Evolutionary conservation across 331 rosid species (phyloP), one percentile per base, ranked within the genome.

Genomic region (Malus hybrid): DNA sequence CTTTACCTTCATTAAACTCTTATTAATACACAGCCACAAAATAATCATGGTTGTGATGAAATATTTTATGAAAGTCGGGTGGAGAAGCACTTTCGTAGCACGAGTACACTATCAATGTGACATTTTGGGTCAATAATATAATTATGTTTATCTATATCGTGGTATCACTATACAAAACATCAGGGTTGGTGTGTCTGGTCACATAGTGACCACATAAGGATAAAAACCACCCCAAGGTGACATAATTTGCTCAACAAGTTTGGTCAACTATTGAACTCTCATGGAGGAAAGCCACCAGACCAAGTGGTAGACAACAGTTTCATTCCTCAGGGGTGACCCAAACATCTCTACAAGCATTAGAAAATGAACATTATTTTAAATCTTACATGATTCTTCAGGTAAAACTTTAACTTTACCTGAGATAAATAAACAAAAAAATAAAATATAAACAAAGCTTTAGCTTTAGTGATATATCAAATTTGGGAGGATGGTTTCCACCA

Each of bases 401-500:
- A 39, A 39, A 65, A 54, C 65, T 73, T 31, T 31, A 57, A 15
- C 44, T 59, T 42, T 18, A 29, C 3, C 52, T 16, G 56, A 16
- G n/a, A 3, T 50, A 50, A 56, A 56, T 24, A 56, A 56, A 56
- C 10, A 56, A 56, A n/a, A 19, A 9, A 56, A n/a, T 10, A 56
- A 56, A 56, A n/a, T 50, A 39, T 16, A 56, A 56, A 56, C 22
- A 56, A 20, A n/a, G 12, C 62, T 56, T 56, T 9, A 18, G 27
- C 62, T 56, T 56, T n/a, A 18, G 56, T 50, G 18, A 50, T 50
- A 50, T 50, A 39, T 39, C 46, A 50, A 16, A 15, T 71, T 3
- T 6, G 5, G 32, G 59, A 67, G 28, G 79, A 78, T 77, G 80
- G 83, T 36, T 86, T 73, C 83, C 79, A 36, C 71, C 54, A 3